phyloP scores from a whole-genome alignment of 371 early-diverging fungal species.

The Mucor racemosus region DNA sequence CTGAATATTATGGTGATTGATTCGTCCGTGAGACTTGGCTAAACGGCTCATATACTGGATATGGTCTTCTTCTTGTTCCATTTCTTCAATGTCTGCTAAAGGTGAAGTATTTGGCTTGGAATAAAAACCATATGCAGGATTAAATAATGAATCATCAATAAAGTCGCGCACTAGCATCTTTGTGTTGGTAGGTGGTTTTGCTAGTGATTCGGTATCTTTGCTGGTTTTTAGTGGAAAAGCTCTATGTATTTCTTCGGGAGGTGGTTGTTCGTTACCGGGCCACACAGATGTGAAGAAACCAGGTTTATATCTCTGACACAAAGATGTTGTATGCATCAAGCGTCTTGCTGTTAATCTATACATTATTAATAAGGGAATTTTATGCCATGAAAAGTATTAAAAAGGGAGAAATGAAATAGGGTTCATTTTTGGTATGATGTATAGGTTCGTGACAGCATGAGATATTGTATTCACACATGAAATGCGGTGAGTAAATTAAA shows the following conservation, averaged over 20 bases:
- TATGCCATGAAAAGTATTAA: background rate
- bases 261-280: background rate
- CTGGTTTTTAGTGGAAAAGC: slow-evolving; percentile 23
- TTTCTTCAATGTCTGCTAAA: slow-evolving; percentile 3
- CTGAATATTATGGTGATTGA: slow-evolving; percentile 13
- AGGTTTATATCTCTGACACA: slow-evolving; percentile 4
- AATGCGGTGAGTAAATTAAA: background rate
- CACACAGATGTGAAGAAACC: slow-evolving; percentile 34
- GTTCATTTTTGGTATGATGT: background rate
- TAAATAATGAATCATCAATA: slow-evolving; percentile 89
- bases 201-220: slow-evolving; percentile 17
- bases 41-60: slow-evolving; percentile 13
- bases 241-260: slow-evolving; percentile 12
- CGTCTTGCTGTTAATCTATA: background rate
- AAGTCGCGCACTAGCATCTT: slow-evolving; percentile 85
- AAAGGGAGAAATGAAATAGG: background rate
- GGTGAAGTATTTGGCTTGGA: slow-evolving; percentile 71
- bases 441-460: background rate
- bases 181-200: slow-evolving; percentile 50
- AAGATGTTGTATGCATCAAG: background rate
- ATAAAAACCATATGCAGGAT: slow-evolving; percentile 92
- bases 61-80: slow-evolving; percentile 20
- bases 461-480: background rate
- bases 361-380: background rate
- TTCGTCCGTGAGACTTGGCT: slow-evolving; percentile 13